phyloP scores from a whole-genome alignment of 2,329 filamentous ascomycete genomes.

The Clarireedia paspali region DNA sequence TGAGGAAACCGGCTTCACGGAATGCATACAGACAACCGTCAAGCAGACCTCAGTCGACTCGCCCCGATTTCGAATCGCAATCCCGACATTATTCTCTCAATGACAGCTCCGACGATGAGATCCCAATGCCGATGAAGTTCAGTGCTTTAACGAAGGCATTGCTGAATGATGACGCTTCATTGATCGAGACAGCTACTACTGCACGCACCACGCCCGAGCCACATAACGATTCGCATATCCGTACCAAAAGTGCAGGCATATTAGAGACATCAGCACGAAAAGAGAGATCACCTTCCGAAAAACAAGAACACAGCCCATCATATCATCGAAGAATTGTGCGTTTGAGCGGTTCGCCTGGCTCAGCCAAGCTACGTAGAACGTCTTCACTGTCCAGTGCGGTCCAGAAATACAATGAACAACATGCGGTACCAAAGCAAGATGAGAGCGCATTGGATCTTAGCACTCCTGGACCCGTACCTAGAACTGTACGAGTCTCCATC shows the following conservation, averaged over 20 bases:
- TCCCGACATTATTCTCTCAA: slow-evolving; percentile 48
- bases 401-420: slow-evolving; percentile 18
- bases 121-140: slow-evolving; percentile 81
- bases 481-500: slow-evolving; percentile 26
- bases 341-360: slow-evolving; percentile 27
- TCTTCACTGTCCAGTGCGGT: slow-evolving; percentile 24
- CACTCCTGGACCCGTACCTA: slow-evolving; percentile 26
- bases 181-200: slow-evolving; percentile 18
- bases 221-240: slow-evolving; percentile 12
- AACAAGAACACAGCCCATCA: slow-evolving; percentile 20
- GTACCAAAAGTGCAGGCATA: slow-evolving; percentile 12
- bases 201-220: slow-evolving; percentile 16
- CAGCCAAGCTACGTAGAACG: slow-evolving; percentile 21
- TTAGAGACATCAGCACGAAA: slow-evolving; percentile 5
- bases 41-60: slow-evolving; percentile 34
- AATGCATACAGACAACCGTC: slow-evolving; percentile 45
- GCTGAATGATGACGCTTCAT: slow-evolving; percentile 50
- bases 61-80: slow-evolving; percentile 16
- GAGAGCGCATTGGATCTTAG: slow-evolving; percentile 26
- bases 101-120: slow-evolving; percentile 92
- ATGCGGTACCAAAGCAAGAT: slow-evolving; percentile 13
- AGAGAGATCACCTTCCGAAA: slow-evolving; percentile 11
- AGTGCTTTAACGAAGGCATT: slow-evolving; percentile 87
- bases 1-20: slow-evolving; percentile 44
- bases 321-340: slow-evolving; percentile 26